These are phyloP conservation scores for Carex scoparia DNA, from an alignment of 176 grass and related monocot genomes.

Conservation along the genomic window DNA sequence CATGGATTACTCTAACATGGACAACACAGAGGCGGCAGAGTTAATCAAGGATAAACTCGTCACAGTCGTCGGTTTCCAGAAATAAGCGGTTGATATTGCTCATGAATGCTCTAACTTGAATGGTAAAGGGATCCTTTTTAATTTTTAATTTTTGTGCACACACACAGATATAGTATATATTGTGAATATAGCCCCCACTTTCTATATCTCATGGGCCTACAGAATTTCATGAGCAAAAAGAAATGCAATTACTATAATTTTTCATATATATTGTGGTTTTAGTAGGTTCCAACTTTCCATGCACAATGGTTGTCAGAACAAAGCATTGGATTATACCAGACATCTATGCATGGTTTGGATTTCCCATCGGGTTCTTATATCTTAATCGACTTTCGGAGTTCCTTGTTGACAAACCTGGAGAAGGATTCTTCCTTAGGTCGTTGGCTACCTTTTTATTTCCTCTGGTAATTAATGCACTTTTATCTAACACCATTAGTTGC, in stretches of 20 bases:
- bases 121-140: background rate
- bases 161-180: background rate
- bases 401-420: conserved; percentile 41
- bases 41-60: conserved; percentile 27
- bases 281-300: conserved; percentile 29
- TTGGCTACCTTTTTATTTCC: conserved; percentile 38
- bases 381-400: conserved; percentile 36
- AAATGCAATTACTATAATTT: background rate
- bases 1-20: conserved; percentile 43
- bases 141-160: background rate
- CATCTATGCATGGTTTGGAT: conserved; percentile 22
- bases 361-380: conserved; percentile 28
- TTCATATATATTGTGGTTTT: background rate
- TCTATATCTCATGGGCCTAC: background rate
- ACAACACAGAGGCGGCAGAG: background rate
- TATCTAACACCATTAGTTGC: background rate
- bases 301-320: conserved; percentile 40
- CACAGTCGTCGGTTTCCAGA: conserved; percentile 31
- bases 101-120: conserved; percentile 27
- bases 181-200: no score
- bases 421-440: conserved; percentile 41
- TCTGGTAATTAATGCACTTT: conserved; percentile 19
- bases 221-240: no score
- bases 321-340: conserved; percentile 36
- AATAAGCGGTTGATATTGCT: conserved; percentile 41